Evolutionary conservation across 306 rosid genomes (phyloP).

Genomic region (Castanea crenata): DNA sequence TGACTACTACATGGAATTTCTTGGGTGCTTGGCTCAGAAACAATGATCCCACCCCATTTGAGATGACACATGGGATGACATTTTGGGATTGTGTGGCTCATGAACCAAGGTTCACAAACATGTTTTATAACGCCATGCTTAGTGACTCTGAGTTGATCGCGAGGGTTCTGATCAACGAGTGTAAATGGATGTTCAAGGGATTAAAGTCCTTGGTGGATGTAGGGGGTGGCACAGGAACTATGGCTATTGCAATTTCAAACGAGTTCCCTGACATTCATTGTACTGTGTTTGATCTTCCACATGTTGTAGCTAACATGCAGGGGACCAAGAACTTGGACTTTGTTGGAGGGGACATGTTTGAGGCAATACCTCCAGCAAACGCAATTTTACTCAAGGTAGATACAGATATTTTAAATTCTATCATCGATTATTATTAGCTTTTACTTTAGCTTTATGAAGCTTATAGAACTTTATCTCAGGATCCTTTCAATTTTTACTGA

Average conservation of each 20-base stretch:
- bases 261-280: slow-evolving; percentile 26
- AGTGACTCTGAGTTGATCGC: slow-evolving; percentile 10
- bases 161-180: background rate
- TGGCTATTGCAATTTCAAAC: slow-evolving; percentile 22
- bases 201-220: slow-evolving; percentile 34
- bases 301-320: slow-evolving; percentile 10
- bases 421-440: no score
- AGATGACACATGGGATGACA: slow-evolving; percentile 8
- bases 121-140: slow-evolving; percentile 18
- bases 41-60: slow-evolving; percentile 6
- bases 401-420: background rate
- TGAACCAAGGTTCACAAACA: background rate
- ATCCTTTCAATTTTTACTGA: no score
- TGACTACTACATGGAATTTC: background rate
- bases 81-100: slow-evolving; percentile 11
- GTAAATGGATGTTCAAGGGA: slow-evolving; percentile 25
- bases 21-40: slow-evolving; percentile 17
- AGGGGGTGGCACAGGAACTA: slow-evolving; percentile 27
- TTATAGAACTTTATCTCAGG: no score
- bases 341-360: slow-evolving; percentile 28
- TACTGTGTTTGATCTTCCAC: slow-evolving; percentile 30
- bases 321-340: slow-evolving; percentile 9
- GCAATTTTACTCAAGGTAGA: slow-evolving; percentile 26
- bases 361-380: slow-evolving; percentile 27
- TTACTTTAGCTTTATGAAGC: background rate